These are phyloP conservation scores for Ogataea trehaloabstinens DNA, from an alignment of 805 yeast species.

Conservation along the genomic window DNA sequence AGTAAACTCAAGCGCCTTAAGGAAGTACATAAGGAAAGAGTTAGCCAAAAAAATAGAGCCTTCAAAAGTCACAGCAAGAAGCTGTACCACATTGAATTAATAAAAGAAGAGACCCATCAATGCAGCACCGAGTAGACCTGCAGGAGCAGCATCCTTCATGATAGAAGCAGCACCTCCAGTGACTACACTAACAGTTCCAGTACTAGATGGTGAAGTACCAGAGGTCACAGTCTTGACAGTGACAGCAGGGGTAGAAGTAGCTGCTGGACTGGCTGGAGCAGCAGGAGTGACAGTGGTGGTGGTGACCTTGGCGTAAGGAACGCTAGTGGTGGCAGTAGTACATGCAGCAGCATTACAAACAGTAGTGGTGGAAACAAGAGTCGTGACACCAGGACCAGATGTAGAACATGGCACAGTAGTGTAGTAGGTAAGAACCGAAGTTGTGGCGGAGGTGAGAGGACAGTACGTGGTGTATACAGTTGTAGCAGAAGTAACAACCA, in stretches of 20 bases:
- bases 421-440: not conserved
- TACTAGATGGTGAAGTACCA: conserved; percentile 6
- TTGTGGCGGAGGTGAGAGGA: conserved; percentile 1
- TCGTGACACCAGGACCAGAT: conserved; percentile 2
- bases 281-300: conserved; percentile 7
- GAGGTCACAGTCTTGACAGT: conserved; percentile 6
- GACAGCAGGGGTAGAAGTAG: conserved; percentile 3
- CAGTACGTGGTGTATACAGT: conserved; percentile 5
- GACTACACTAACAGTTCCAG: conserved; percentile 15
- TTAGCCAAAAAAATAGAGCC: not conserved
- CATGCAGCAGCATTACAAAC: conserved; percentile 4
- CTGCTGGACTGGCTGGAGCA: conserved; percentile 4
- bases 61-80: not conserved
- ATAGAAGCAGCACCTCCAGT: conserved; percentile 14
- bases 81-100: not conserved
- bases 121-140: conserved; percentile 25
- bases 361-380: conserved; percentile 4
- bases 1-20: not conserved
- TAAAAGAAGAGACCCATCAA: conserved; percentile 21
- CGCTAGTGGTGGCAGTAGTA: conserved; percentile 3
- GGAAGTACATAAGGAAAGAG: not conserved
- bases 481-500: not conserved
- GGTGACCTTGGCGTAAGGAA: conserved; percentile 4
- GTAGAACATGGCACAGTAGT: conserved; percentile 6
- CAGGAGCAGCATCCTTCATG: conserved; percentile 21